Evolutionary conservation across 768 basidiomycete species (phyloP), one percentile per base, ranked within the genome.

Genomic region (Hypholoma sublateritium): DNA sequence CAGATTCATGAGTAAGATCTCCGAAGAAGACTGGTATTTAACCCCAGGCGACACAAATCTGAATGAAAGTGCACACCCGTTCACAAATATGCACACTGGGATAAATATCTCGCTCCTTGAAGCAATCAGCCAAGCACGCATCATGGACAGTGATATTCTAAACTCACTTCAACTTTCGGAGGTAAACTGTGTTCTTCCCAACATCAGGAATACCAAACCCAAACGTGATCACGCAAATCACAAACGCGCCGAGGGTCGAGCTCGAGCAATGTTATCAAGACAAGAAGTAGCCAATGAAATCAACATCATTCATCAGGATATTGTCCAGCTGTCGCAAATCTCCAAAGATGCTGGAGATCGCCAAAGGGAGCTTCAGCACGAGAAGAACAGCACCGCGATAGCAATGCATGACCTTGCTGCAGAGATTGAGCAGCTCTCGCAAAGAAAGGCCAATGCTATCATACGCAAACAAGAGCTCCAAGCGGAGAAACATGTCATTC

Each of bases 11-110:
- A 55, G 42, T 8, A 55, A 55, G 21, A 56, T 56, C 2, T 22
- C 34, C n/a, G 22, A 50, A 14, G 55, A 56, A 19, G 21, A 41
- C n/a, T 56, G 55, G 55, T 50, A 49, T 25, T 13, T 22, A 4
- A 49, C 45, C 3, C 55, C 55, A 3, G 45, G 36, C 0, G 13
- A 49, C 25, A 56, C 54, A 5, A 55, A 55, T 24, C 32, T 55
- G 2, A 55, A 55, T 39, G 45, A 55, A 43, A 55, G 54, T 35
- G 54, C 54, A 32, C 54, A 55, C 35, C 54, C 44, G 3, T 46
- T 47, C 42, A 55, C 54, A 5, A 56, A 56, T 28, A 47, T 45
- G 48, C 46, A 56, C 41, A 56, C 55, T 2, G 55, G 55, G 2
- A 56, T 45, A 5, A 49, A 49, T 19, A 22, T 41, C 9, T 7